Conservation (phyloP, 2,329 filamentous ascomycete genomes). For the Epicoccum sorghinum region DNA sequence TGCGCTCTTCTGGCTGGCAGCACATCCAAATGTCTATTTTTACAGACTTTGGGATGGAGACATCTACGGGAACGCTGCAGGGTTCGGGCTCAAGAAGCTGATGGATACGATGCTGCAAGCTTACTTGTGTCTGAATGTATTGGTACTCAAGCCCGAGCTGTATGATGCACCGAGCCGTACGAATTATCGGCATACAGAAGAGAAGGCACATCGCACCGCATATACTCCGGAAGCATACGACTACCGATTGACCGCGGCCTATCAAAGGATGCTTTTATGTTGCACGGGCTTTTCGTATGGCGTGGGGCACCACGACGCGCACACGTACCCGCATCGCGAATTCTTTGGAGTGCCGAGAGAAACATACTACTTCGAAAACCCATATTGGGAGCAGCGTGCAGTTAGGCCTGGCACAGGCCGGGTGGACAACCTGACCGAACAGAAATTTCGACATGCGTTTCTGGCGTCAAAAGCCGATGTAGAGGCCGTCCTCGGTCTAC, state of each 20-base stretch:
- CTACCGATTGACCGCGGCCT: not conserved
- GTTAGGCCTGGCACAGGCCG: not conserved
- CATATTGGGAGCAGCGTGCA: not conserved
- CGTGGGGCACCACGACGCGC: not conserved
- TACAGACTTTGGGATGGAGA: not conserved
- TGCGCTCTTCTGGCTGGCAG: not conserved
- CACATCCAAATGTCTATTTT: not conserved
- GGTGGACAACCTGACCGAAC: not conserved
- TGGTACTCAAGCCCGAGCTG: not conserved
- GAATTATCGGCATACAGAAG: not conserved
- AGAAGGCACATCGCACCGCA: not conserved
- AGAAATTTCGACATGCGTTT: not conserved
- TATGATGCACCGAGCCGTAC: not conserved
- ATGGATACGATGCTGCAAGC: not conserved
- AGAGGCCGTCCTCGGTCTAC: not conserved
- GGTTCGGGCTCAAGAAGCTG: not conserved
- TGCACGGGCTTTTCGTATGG: not conserved
- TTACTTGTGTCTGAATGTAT: slow-evolving; percentile 1
- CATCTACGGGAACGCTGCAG: not conserved
- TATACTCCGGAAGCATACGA: not conserved
- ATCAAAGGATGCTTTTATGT: not conserved
- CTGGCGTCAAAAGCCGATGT: not conserved
- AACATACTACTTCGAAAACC: not conserved
- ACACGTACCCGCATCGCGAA: slow-evolving; percentile 1
- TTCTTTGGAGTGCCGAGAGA: not conserved